These are phyloP conservation scores for Kurtzmaniella quercitrusa DNA, from an alignment of 1,139 yeast species.

Conservation along the genomic window DNA sequence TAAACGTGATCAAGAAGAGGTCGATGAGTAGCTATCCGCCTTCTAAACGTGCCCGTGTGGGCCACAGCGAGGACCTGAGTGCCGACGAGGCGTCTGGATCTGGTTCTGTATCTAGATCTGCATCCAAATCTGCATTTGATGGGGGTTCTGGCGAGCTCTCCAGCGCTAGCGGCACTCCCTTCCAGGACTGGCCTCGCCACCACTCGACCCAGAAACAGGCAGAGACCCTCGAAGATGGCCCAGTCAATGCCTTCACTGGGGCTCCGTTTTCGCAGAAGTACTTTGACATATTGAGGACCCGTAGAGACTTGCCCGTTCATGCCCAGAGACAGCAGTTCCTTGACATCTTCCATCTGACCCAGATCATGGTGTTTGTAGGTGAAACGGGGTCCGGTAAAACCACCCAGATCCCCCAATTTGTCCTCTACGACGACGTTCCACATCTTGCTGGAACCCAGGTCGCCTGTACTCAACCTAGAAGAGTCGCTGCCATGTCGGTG, in stretches of 20 bases:
- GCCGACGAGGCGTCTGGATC: conserved; percentile 33
- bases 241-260: conserved; percentile 78
- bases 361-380: conserved; percentile 97
- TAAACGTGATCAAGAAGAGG: too few relatives aligned
- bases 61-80: conserved; percentile 49
- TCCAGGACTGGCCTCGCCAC: conserved; percentile 36
- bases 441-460: conserved; percentile 74
- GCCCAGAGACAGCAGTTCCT: conserved; percentile 88
- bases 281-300: conserved; percentile 66
- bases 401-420: conserved; percentile 95
- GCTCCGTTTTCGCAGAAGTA: conserved; percentile 56
- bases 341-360: conserved; percentile 75
- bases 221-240: conserved; percentile 55
- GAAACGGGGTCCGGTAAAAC: conserved; percentile 99
- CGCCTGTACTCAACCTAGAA: conserved; percentile 96
- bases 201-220: conserved; percentile 76
- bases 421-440: conserved; percentile 87
- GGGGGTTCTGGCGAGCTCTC: not conserved
- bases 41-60: conserved; percentile 29
- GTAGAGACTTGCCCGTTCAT: conserved; percentile 91
- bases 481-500: conserved; percentile 98
- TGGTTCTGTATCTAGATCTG: not conserved
- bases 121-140: too few relatives aligned
- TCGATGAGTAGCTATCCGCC: not conserved
- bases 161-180: not conserved